Conservation (phyloP, 768 basidiomycete species). For the Pulveroboletus sp. region DNA sequence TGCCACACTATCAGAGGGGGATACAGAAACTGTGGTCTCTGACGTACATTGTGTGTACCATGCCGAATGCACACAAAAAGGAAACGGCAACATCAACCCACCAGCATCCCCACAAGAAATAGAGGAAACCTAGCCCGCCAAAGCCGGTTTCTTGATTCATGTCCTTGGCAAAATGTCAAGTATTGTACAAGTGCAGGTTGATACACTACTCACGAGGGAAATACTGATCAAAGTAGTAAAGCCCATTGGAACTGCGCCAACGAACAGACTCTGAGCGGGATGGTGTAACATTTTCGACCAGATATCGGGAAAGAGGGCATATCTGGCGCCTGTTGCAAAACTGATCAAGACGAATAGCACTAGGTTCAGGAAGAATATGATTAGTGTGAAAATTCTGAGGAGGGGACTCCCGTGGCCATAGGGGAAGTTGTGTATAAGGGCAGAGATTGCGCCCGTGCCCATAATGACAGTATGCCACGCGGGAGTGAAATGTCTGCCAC, state of each 20-base stretch:
- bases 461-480: conserved; percentile 48
- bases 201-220: conserved; percentile 29
- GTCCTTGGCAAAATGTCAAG: conserved; percentile 14
- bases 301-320: conserved; percentile 37
- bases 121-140: conserved; percentile 38
- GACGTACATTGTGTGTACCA: conserved; percentile 47
- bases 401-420: conserved; percentile 35
- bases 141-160: conserved; percentile 36
- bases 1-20: conserved; percentile 19
- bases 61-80: conserved; percentile 44
- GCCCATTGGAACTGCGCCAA: conserved; percentile 46
- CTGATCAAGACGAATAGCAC: conserved; percentile 37
- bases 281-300: conserved; percentile 48
- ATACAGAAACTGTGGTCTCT: not conserved
- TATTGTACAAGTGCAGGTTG: not conserved
- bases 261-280: conserved; percentile 44
- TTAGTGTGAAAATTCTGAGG: conserved; percentile 35
- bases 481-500: conserved; percentile 42
- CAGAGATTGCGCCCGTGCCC: conserved; percentile 43
- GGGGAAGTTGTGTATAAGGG: conserved; percentile 42
- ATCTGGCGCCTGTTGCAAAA: conserved; percentile 37
- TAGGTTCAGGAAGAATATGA: conserved; percentile 41
- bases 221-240: conserved; percentile 43
- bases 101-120: conserved; percentile 48
- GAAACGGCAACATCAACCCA: conserved; percentile 46